Evolutionary conservation across 2,329 filamentous ascomycete genomes (phyloP).

Genomic region (Mollisia scopiformis): DNA sequence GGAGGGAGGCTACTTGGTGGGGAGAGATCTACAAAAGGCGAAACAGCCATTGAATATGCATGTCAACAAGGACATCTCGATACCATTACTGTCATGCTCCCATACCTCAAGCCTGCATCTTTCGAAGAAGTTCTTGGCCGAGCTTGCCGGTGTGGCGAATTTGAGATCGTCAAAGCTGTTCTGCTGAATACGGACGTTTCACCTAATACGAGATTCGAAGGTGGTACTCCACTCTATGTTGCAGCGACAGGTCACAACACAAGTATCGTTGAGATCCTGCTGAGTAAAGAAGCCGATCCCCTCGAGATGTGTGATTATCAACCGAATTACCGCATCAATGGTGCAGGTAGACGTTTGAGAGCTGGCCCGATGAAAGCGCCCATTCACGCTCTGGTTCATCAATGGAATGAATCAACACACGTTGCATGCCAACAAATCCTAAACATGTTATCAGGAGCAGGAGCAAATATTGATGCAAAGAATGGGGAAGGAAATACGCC

Average conservation of each 20-base stretch:
- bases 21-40: constrained; percentile 17
- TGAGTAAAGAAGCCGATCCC: constrained; percentile 13
- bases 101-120: constrained; percentile 12
- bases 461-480: constrained; percentile 31
- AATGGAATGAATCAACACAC: not conserved
- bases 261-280: constrained; percentile 11
- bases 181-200: constrained; percentile 10
- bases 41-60: constrained; percentile 39
- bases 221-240: constrained; percentile 22
- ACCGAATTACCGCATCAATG: not conserved
- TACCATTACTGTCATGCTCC: constrained; percentile 16
- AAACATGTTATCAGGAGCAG: constrained; percentile 25
- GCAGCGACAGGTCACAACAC: constrained; percentile 12
- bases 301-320: not conserved
- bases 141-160: constrained; percentile 20
- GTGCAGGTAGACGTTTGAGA: not conserved
- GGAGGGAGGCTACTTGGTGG: constrained; percentile 8
- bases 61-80: constrained; percentile 32
- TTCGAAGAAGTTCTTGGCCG: constrained; percentile 22
- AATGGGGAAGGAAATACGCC: constrained; percentile 14
- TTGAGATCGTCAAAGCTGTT: constrained; percentile 17
- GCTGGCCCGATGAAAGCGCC: not conserved
- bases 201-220: constrained; percentile 16
- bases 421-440: constrained; percentile 6
- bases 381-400: not conserved